These are phyloP conservation scores for Gastrolobium villosum DNA, from an alignment of 306 rosid genomes.

Conservation along the genomic window DNA sequence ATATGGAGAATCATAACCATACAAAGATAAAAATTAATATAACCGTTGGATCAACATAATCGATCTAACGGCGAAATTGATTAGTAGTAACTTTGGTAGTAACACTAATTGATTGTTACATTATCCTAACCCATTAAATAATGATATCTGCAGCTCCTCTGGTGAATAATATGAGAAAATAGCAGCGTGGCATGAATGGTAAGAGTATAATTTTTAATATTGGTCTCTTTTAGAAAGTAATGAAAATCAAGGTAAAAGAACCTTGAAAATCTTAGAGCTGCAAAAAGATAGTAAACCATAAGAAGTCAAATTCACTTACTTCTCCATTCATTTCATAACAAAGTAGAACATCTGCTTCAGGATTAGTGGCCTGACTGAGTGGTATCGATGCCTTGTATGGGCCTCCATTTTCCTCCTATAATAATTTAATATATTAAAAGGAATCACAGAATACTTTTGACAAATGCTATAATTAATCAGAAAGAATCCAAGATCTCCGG, in stretches of 20 bases:
- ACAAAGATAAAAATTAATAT: no score
- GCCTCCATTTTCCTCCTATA: constrained; percentile 96
- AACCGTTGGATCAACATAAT: no score
- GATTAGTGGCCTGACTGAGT: constrained; percentile 87
- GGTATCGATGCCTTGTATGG: constrained; percentile 99
- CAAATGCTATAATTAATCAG: constrained; percentile 12
- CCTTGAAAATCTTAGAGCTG: constrained; percentile 3
- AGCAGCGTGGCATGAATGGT: neutral
- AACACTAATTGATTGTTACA: no score
- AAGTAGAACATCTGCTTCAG: constrained; percentile 92
- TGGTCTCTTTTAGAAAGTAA: neutral
- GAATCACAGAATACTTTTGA: constrained; percentile 3
- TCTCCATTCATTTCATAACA: constrained; percentile 99
- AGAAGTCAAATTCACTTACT: constrained; percentile 59
- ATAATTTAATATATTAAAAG: constrained; percentile 35
- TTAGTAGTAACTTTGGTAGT: no score
- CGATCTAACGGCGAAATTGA: no score
- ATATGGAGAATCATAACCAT: no score
- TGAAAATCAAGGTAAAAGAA: constrained; percentile 19
- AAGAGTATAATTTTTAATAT: neutral
- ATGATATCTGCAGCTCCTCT: constrained; percentile 3
- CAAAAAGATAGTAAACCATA: constrained; percentile 30
- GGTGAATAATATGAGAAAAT: neutral
- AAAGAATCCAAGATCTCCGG: constrained; percentile 17
- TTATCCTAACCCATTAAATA: no score